Base-by-base conservation (phyloP, 2,329 filamentous ascomycete species). In the Phymatotrichopsis omnivora region DNA sequence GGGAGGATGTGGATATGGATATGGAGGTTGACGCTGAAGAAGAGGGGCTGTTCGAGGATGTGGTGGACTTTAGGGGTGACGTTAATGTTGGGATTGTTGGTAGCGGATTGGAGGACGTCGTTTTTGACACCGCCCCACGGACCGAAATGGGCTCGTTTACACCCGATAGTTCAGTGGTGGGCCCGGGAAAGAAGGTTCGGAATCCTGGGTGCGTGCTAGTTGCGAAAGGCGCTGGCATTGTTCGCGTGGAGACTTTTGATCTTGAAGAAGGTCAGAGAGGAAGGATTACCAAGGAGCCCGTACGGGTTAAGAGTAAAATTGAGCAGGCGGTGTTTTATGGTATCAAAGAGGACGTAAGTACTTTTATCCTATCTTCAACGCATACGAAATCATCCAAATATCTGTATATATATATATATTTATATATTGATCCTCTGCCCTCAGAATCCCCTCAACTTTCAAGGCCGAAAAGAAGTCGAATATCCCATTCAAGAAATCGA, bases 281-380 rank as follows among this genome's bases (percentile, higher is more conserved):
- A 12, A 47, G 43, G 30, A 27, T 32, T 20, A 29, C 39, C n/a
- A 45, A 33, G 11, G 42, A 44, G 14, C 56, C 55, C 54, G 75
- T 93, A 12, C 87, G 83, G 1, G 82, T 85, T 5, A 91, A 85
- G 64, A 84, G 78, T 64, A 94, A 91, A 64, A 72, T 98, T 30
- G 85, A 95, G 60, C 87, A 98, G 65, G 87, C 87, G 2, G 82
- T 96, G 1, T 96, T 95, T 65, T 96, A 85, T 61, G 87, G 87
- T 2, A 77, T 76, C 36, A 78, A 83, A 60, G 73, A 80, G 51
- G 78, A 84, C 37, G 57, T 58, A 50, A 41, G 42, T 33, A 25
- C 14, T 32, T 3, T 33, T 20, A 25, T 31, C 16, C 34, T 20
- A 16, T 17, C 22, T 14, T n/a, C 27, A 20, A 27, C 16, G 19